Evolutionary conservation across 257 asterid genomes (phyloP).

Genomic region (Solanum dulcamara): DNA sequence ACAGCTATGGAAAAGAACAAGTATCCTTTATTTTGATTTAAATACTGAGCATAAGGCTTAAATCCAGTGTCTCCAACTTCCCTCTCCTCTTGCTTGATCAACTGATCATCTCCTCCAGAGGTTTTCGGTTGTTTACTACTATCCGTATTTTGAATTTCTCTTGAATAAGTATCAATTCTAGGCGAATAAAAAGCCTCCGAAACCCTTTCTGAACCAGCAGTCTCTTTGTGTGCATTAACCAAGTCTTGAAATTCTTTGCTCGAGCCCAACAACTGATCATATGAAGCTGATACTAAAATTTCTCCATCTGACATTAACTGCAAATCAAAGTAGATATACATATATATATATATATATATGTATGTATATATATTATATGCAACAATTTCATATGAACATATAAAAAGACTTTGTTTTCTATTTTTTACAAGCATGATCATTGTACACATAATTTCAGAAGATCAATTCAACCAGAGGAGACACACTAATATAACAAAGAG

Average conservation of each 20-base stretch:
- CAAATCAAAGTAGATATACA: neutral
- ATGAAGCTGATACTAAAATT: slow-evolving; percentile 23
- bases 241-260: slow-evolving; percentile 35
- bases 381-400: slow-evolving; percentile 53
- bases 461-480: slow-evolving; percentile 6
- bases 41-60: slow-evolving; percentile 55
- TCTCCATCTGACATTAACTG: slow-evolving; percentile 45
- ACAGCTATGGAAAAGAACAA: slow-evolving; percentile 38
- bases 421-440: neutral
- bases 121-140: slow-evolving; percentile 11
- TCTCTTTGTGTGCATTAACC: slow-evolving; percentile 46
- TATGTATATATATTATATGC: too few relatives aligned
- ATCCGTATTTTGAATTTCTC: slow-evolving; percentile 24
- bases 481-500: slow-evolving; percentile 27
- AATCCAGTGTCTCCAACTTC: slow-evolving; percentile 84
- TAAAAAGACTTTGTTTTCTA: slow-evolving; percentile 1
- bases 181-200: slow-evolving; percentile 15
- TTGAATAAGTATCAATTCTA: slow-evolving; percentile 3
- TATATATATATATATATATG: too few relatives aligned
- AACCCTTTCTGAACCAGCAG: slow-evolving; percentile 35
- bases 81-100: slow-evolving; percentile 80
- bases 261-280: slow-evolving; percentile 26
- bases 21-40: slow-evolving; percentile 68
- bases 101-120: slow-evolving; percentile 47
- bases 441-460: neutral